phyloP scores from a whole-genome alignment of 1,284 basidiomycete genomes.

The Fistulina hepatica region DNA sequence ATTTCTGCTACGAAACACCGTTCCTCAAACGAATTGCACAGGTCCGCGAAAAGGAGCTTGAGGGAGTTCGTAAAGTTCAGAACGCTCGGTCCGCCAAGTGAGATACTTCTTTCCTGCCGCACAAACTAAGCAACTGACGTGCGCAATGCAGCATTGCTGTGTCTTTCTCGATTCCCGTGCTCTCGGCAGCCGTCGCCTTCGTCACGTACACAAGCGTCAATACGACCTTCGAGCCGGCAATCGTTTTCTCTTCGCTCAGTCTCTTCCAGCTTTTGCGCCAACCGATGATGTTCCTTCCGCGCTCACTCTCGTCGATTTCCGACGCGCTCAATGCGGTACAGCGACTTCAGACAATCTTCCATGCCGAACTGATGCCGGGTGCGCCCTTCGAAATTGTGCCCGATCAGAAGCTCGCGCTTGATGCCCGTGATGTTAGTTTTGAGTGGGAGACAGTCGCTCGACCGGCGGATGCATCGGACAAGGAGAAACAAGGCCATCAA shows the following conservation, averaged over 20 bases:
- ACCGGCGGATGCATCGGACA: conserved; percentile 12
- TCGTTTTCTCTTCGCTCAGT: conserved; percentile 62
- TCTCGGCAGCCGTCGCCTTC: conserved; percentile 69
- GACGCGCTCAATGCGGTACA: conserved; percentile 55
- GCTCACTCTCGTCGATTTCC: conserved; percentile 50
- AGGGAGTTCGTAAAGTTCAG: conserved; percentile 46
- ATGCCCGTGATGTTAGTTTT: conserved; percentile 47
- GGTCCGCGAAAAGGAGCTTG: conserved; percentile 44
- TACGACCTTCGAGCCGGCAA: conserved; percentile 45
- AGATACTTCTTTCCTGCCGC: conserved; percentile 12
- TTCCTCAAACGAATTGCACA: conserved; percentile 48
- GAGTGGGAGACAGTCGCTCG: conserved; percentile 42
- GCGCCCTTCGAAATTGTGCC: conserved; percentile 34
- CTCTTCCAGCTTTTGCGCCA: conserved; percentile 59
- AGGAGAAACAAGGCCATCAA: conserved; percentile 15
- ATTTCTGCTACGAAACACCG: conserved; percentile 61
- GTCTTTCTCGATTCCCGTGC: conserved; percentile 46
- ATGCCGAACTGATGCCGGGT: conserved; percentile 42
- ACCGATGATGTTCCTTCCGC: conserved; percentile 60
- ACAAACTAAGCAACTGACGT: background rate
- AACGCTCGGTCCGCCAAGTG: conserved; percentile 54
- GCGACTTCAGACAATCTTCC: conserved; percentile 45
- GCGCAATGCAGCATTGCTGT: conserved; percentile 33
- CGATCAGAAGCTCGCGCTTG: conserved; percentile 37
- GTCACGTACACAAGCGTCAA: conserved; percentile 55